Base-by-base conservation (phyloP, 1,284 basidiomycete genomes). In the Bondarzewia mesenterica region DNA sequence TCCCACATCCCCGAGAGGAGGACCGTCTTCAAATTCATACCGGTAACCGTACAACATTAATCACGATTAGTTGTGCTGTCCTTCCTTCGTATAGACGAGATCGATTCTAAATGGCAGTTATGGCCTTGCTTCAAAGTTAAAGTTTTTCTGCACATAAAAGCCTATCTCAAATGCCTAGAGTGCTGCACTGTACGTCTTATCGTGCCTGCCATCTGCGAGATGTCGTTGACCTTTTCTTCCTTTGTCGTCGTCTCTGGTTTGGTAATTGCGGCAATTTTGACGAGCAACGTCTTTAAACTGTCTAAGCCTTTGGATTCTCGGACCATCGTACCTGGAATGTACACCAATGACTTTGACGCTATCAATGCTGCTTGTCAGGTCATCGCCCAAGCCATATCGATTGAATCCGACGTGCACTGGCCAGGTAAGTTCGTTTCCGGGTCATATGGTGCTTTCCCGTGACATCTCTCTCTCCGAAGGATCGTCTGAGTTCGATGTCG, bases 401-500 rank as follows among this genome's bases (percentile, higher is more conserved):
- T 12, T 32, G 29, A 32, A 32, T 32, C 38, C 16, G 10, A n/a
- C 4, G 38, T 40, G 10, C 10, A 12, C 38, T 40, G 38, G 38
- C 38, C 38, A 40, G 38, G 38, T 40, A n/a, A 12, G 38, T 18
- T 18, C 38, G 16, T 20, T 40, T 4, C 14, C 21, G 4, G 14
- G 10, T 16, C 10, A 40, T 18, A 18, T 18, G 12, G 5, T 18
- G 16, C 14, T 22, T 22, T 15, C 21, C 16, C n/a, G 10, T 35
- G 32, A 40, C 4, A 15, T n/a, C 20, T 16, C 12, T 10, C n/a
- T 40, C 3, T 25, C 18, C 29, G 22, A 20, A 52, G 51, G 37
- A 1, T 47, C 49, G 1, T 40, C 42, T 15, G 44, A 47, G 4
- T 52, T 44, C 21, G 8, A 32, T 1, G 20, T 55, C 27, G 64